Evolutionary conservation across 78 protist genomes (phyloP), one percentile per base, ranked within the genome.

Genomic region (Capsaspora owczarzaki): DNA sequence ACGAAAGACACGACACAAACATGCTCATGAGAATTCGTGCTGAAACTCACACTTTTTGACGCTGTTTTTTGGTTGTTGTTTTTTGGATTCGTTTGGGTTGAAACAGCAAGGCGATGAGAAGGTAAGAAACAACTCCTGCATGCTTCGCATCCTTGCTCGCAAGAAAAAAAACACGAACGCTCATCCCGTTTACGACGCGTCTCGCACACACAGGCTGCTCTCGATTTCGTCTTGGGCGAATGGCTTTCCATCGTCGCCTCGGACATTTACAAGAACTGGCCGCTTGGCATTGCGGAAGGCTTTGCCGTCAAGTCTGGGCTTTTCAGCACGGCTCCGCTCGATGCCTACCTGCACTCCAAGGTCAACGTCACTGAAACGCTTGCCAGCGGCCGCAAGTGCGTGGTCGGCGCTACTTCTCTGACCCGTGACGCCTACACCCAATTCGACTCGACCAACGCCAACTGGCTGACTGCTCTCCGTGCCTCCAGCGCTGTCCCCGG

Each of bases 191-290:
- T 46, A 12, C 25, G 8, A 12, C 66, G 25, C 33, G 66, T 56
- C 29, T 16, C 33, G 4, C 33, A 56, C n/a, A 29, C 12, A 29
- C 12, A 25, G 12, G 66, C 4, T 29, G 66, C 33, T 2, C 33
- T 56, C 66, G 25, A 56, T 29, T 56, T 16, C 33, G 33, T 56
- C n/a, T 16, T 56, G 66, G 66, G 25, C 66, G 33, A 56, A 29
- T 56, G 66, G 66, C 66, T 56, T 10, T 3, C 66, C 66, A 56
- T 56, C 14, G 8, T 16, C 35, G 33, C 20, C n/a, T 16, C 66
- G 25, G 66, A 56, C 66, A 56, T 56, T 29, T 56, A 56, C 66
- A 56, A 56, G 66, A 29, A 56, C 66, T 56, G 66, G 66, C 66
- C 66, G 35, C 66, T 56, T 25, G 66, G 66, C 66, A 16, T 56